These are phyloP conservation scores for Phalaenopsis aphrodite DNA, from an alignment of 106 monocot genomes.

Conservation along the genomic window DNA sequence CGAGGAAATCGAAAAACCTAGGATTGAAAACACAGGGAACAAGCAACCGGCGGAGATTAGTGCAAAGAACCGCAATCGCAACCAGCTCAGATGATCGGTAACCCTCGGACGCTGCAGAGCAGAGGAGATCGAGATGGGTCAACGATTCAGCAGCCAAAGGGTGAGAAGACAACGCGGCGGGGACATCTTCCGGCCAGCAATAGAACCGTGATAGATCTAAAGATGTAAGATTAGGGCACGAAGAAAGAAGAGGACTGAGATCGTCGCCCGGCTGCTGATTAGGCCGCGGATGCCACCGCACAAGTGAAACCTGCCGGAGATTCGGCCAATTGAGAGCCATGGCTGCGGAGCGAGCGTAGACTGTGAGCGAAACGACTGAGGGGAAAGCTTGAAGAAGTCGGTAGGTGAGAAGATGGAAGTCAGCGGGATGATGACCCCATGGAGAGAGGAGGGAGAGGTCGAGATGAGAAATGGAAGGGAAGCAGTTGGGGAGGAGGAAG, in stretches of 20 bases:
- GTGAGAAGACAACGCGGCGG: slow-evolving; percentile 33
- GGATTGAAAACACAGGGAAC: slow-evolving; percentile 79
- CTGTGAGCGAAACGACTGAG: slow-evolving; percentile 29
- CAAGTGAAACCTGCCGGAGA: slow-evolving; percentile 47
- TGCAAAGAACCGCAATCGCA: slow-evolving; percentile 36
- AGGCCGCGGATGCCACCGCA: slow-evolving; percentile 88
- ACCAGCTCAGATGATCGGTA: slow-evolving; percentile 51
- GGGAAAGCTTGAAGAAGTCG: slow-evolving; percentile 59
- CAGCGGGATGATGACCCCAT: slow-evolving; percentile 41
- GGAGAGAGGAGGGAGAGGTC: slow-evolving; percentile 92
- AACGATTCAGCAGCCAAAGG: slow-evolving; percentile 27
- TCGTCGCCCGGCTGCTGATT: slow-evolving; percentile 37
- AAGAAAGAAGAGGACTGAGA: slow-evolving; percentile 34
- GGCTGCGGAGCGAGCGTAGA: slow-evolving; percentile 61
- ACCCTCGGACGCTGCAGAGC: slow-evolving; percentile 42
- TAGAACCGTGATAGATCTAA: slow-evolving; percentile 86
- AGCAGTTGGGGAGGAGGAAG: slow-evolving; percentile 57
- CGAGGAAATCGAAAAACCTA: slow-evolving; percentile 48
- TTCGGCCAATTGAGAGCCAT: slow-evolving; percentile 40
- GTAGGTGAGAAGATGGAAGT: slow-evolving; percentile 18
- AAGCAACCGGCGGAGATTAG: slow-evolving; percentile 37
- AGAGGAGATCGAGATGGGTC: slow-evolving; percentile 45
- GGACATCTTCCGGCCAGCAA: slow-evolving; percentile 90
- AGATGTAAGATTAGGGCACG: slow-evolving; percentile 27
- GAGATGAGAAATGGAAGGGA: slow-evolving; percentile 52